Evolutionary conservation across 2,329 filamentous ascomycete species (phyloP).

Genomic region (Penicillium frequentans): DNA sequence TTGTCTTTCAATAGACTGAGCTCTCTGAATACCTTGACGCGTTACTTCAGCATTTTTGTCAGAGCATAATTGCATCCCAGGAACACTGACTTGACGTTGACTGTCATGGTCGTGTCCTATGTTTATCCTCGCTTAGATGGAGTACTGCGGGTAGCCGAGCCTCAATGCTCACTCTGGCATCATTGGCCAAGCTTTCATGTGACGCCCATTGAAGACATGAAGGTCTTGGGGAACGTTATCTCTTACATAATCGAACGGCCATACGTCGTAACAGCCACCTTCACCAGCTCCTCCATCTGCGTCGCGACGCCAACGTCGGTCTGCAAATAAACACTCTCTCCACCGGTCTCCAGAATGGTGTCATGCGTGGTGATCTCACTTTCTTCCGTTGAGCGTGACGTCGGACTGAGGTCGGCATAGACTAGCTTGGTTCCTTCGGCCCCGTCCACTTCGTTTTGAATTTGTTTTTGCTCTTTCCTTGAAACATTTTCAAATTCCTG

Average conservation of each 20-base stretch:
- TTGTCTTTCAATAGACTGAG: too few species aligned
- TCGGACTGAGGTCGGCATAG: slow-evolving; percentile 41
- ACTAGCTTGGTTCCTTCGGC: slow-evolving; percentile 43
- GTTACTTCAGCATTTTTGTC: too few species aligned
- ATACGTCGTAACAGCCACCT: slow-evolving; percentile 34
- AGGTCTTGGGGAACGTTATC: background rate
- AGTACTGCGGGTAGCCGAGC: slow-evolving; percentile 34
- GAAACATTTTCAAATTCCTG: too few species aligned
- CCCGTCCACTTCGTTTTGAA: too few species aligned
- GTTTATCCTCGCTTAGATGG: slow-evolving; percentile 47
- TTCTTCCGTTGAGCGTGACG: slow-evolving; percentile 24
- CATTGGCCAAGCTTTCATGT: slow-evolving; percentile 11
- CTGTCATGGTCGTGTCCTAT: too few species aligned
- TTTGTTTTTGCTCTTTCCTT: too few species aligned
- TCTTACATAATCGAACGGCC: slow-evolving; percentile 48
- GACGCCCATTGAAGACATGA: background rate
- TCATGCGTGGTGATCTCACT: slow-evolving; percentile 37
- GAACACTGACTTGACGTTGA: too few species aligned
- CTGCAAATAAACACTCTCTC: slow-evolving; percentile 44
- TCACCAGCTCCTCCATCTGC: slow-evolving; percentile 40
- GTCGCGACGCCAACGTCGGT: slow-evolving; percentile 43
- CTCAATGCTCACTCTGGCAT: slow-evolving; percentile 51
- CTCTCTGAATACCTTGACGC: too few species aligned
- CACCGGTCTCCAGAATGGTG: slow-evolving; percentile 36
- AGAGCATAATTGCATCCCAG: too few species aligned